Conservation (phyloP, 139 green algal genomes). For the Micractinium sp. region DNA sequence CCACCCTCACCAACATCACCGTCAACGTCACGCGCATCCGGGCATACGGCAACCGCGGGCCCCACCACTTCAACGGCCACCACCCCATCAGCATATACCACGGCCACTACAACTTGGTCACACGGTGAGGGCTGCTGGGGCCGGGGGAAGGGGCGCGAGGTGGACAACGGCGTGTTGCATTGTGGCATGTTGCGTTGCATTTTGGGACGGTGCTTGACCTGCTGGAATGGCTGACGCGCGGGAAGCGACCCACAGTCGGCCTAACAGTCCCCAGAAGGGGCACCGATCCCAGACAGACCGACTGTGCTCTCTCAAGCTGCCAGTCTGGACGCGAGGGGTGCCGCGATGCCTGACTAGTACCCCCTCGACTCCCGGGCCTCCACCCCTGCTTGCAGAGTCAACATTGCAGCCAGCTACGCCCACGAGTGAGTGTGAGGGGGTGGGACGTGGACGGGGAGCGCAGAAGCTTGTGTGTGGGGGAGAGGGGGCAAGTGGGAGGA, state of each 20-base stretch:
- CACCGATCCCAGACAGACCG: too few species aligned
- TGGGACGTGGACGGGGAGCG: neutral
- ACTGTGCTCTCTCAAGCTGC: too few species aligned
- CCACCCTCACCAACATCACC: neutral
- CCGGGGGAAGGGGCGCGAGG: too few species aligned
- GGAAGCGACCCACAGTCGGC: too few species aligned
- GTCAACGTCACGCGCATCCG: neutral
- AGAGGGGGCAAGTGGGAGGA: neutral
- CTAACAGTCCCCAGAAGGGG: too few species aligned
- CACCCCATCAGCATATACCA: neutral
- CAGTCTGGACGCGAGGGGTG: too few species aligned
- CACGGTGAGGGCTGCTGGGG: neutral
- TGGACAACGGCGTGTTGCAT: neutral
- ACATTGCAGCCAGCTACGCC: neutral
- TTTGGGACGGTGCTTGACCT: too few species aligned
- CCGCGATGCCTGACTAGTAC: too few species aligned
- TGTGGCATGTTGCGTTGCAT: too few species aligned
- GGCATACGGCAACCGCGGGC: neutral
- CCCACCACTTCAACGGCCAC: neutral
- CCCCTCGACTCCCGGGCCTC: too few species aligned
- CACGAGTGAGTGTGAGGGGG: neutral
- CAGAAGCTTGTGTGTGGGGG: neutral
- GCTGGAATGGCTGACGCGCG: too few species aligned
- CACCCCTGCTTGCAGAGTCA: too few species aligned
- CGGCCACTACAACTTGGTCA: neutral